Base-by-base conservation (phyloP, 2,329 filamentous ascomycete genomes). In the Diaporthe vexans region DNA sequence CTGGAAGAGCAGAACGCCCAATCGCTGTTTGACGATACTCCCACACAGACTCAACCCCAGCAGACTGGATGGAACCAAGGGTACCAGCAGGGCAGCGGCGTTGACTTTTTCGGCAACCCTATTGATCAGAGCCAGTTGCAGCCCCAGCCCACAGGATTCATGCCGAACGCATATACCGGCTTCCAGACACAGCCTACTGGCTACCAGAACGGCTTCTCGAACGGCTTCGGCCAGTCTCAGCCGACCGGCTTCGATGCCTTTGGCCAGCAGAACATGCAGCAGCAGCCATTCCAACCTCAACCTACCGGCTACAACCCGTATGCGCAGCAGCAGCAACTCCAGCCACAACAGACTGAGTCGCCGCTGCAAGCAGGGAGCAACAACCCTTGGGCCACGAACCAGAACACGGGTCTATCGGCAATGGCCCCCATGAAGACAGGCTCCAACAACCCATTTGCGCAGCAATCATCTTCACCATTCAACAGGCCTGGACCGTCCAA, bases 21-120 rank as follows among this genome's bases (percentile, higher is more conserved):
- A 63, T 92, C 95, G 26, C 88, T 99, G n/a, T 98, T 99, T 79
- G 95, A 97, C 79, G 94, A 97, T 78, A 90, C 91, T 48, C 88
- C 92, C 8, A 83, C 87, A 33, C 91, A 92, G 80, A 83, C 87
- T 5, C 93, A 95, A 79, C 90, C 94, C 48, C 94, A 95, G 84
- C 91, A 91, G 54, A 98, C 95, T 19, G 96, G 95, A 48, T 95
- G 95, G 86, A 98, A 98, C 84, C 95, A 98, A 85, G 96, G 96
- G 61, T 99, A 99, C 81, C 95, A 98, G 86, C 97, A 99, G 85
- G 96, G 98, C 81, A 94, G 94, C 73, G 94, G 95, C 17, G 97
- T 99, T 24, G 97, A 99, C 84, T 98, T 97, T 91, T 97, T 97
- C 79, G 97, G 96, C 74, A 99, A 99, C 83, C 95, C 95, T 17